Conservation (phyloP, 2,329 filamentous ascomycete species). For the Fusarium haematococcum region DNA sequence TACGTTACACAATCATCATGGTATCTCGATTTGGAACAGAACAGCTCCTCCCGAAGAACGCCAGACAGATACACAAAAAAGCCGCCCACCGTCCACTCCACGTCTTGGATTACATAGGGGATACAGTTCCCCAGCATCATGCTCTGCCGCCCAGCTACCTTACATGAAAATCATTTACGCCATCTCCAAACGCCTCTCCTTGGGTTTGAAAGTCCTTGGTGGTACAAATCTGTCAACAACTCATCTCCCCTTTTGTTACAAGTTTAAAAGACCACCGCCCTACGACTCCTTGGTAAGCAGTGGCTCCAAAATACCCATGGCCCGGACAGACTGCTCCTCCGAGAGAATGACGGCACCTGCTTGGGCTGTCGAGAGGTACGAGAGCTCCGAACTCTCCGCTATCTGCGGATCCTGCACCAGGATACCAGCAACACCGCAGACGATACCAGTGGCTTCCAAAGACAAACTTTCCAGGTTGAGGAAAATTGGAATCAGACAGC, state of each 20-base stretch:
- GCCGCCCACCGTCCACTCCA: slow-evolving; percentile 8
- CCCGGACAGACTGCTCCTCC: slow-evolving; percentile 78
- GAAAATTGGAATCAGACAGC: slow-evolving; percentile 85
- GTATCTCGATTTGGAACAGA: slow-evolving; percentile 42
- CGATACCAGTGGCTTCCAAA: slow-evolving; percentile 91
- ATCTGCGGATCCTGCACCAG: slow-evolving; percentile 78
- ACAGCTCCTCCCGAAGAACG: slow-evolving; percentile 31
- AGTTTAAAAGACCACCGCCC: background rate
- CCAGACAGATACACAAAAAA: slow-evolving; percentile 25
- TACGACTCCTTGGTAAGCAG: slow-evolving; percentile 10
- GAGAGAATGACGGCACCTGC: slow-evolving; percentile 91
- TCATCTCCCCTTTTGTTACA: background rate
- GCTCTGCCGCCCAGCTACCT: slow-evolving; percentile 1
- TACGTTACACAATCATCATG: slow-evolving; percentile 10
- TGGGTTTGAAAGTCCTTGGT: slow-evolving; percentile 19
- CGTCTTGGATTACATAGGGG: slow-evolving; percentile 10
- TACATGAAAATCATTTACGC: slow-evolving; percentile 27
- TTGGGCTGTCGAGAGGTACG: slow-evolving; percentile 88
- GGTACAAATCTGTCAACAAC: slow-evolving; percentile 19
- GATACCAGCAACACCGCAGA: slow-evolving; percentile 90
- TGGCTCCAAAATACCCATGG: slow-evolving; percentile 74
- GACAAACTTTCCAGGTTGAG: slow-evolving; percentile 85
- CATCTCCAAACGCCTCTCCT: slow-evolving; percentile 24
- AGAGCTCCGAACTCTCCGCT: slow-evolving; percentile 77
- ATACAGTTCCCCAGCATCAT: background rate